Evolutionary conservation across 495 filamentous ascomycete species (phyloP), one percentile per base, ranked within the genome.

Genomic region (Choiromyces venosus): DNA sequence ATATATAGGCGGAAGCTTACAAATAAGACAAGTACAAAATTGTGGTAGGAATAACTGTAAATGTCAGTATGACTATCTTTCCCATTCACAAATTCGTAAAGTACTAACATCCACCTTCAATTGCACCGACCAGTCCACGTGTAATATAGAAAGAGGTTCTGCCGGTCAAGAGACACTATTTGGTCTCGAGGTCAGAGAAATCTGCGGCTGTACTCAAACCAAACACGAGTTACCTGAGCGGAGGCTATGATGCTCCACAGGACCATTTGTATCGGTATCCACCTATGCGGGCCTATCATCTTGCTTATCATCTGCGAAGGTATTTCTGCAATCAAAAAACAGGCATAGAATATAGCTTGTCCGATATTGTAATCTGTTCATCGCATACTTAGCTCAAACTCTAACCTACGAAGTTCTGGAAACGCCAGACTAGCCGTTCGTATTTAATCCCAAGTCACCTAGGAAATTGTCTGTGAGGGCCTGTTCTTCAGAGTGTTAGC

Each of bases 221-320:
- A 14, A 4, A 14, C 8, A 40, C 19, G 19, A 21, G 33, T 35
- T 70, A 77, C 75, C 74, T 77, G 74, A 33, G 75, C 52, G 38
- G 75, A 69, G 0, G 91, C 91, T 40, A 94, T 88, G 12, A 93
- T 74, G 78, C 89, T 91, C 91, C 92, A 96, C 5, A 86, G 84
- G 0, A 92, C 83, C 87, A 94, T 94, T 77, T 94, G 92, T 37
- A 90, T 83, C 0, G 93, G 92, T 69, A 97, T 94, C 91, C 93
- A 96, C 39, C 88, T 86, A 80, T 96, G 93, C 0, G 93, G 92
- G 0, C 93, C 93, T 36, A 94, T 73, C 80, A 86, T 87, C 79
- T 94, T 93, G 36, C 86, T 88, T 36, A 93, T 81, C 0, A 93
- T 83, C 76, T 93, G 91, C 0, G 91, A 93, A 0, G 91, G 91